These are phyloP conservation scores for Hygrophorus pudorinus DNA, from an alignment of 768 basidiomycete species.

Conservation along the genomic window DNA sequence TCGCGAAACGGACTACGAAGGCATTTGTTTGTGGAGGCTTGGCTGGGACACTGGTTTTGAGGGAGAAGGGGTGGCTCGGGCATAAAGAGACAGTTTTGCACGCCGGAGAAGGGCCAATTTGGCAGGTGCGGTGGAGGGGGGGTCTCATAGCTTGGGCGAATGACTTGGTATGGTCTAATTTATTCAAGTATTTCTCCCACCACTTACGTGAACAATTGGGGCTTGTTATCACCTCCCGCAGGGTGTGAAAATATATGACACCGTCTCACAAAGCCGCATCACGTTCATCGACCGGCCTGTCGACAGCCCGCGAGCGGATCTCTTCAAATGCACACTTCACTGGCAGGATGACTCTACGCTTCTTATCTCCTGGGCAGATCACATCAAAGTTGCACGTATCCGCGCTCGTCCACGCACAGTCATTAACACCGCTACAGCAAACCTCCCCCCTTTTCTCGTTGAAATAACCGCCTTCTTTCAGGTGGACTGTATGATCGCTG, in stretches of 20 bases:
- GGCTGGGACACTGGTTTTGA: constrained; percentile 75
- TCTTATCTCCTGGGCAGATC: constrained; percentile 89
- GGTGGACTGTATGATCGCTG: constrained; percentile 91
- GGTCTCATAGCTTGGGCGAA: constrained; percentile 94
- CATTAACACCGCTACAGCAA: constrained; percentile 31
- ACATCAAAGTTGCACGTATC: constrained; percentile 83
- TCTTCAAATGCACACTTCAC: constrained; percentile 85
- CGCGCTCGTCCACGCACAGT: constrained; percentile 46
- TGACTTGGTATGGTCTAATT: constrained; percentile 48
- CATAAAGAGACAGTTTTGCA: constrained; percentile 84
- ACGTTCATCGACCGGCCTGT: constrained; percentile 77
- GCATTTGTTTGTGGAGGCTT: constrained; percentile 88
- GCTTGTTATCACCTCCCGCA: constrained; percentile 19
- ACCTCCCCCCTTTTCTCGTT: constrained; percentile 53
- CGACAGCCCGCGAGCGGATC: constrained; percentile 82
- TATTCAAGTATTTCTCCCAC: neutral
- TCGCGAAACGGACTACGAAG: constrained; percentile 65
- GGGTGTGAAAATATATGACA: constrained; percentile 95
- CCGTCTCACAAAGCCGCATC: constrained; percentile 62
- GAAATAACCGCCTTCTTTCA: constrained; percentile 91
- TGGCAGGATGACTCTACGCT: constrained; percentile 93
- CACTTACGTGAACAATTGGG: neutral
- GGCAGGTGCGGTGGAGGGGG: constrained; percentile 82
- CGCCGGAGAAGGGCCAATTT: constrained; percentile 86
- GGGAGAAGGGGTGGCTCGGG: constrained; percentile 95